A percentile compares a stretch with the other conserved stretches of the same genome.
Conservation (phyloP, 2,329 filamentous ascomycete species). For the Cercospora brassicicola region DNA sequence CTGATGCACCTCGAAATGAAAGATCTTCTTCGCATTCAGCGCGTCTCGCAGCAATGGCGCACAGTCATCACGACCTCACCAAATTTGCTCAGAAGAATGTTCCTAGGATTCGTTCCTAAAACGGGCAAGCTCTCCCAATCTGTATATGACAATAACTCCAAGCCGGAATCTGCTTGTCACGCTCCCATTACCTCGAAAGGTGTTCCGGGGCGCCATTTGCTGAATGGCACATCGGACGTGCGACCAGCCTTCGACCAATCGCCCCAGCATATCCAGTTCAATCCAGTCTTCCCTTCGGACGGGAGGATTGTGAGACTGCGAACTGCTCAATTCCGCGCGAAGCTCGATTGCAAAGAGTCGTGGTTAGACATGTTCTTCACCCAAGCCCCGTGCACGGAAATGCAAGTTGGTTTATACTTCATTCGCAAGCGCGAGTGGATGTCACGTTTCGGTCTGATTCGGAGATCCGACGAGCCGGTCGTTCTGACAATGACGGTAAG, state of each 20-base stretch:
- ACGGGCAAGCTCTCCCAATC: slow-evolving; percentile 11
- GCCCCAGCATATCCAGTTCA: slow-evolving; percentile 11
- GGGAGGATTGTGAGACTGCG: slow-evolving; percentile 16
- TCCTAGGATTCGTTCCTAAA: slow-evolving; percentile 18
- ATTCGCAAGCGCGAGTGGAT: slow-evolving; percentile 11
- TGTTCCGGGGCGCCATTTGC: neutral
- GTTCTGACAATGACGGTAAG: neutral
- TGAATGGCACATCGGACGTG: neutral
- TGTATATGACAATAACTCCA: slow-evolving; percentile 7
- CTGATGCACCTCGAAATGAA: slow-evolving; percentile 17
- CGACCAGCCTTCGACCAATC: neutral
- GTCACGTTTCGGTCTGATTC: neutral
- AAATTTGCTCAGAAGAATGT: slow-evolving; percentile 11
- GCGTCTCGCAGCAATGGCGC: slow-evolving; percentile 19
- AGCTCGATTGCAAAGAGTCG: slow-evolving; percentile 8
- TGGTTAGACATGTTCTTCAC: slow-evolving; percentile 26
- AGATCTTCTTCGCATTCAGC: slow-evolving; percentile 16
- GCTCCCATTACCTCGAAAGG: neutral
- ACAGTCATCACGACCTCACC: slow-evolving; percentile 16
- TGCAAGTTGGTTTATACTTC: slow-evolving; percentile 15
- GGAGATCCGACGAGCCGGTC: slow-evolving; percentile 7
- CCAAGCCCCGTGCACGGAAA: slow-evolving; percentile 19
- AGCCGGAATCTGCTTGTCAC: neutral
- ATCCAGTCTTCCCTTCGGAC: slow-evolving; percentile 19
- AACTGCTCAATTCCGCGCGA: slow-evolving; percentile 16